phyloP scores from a whole-genome alignment of 129 eudicot species.

The Flaveria brownii region DNA sequence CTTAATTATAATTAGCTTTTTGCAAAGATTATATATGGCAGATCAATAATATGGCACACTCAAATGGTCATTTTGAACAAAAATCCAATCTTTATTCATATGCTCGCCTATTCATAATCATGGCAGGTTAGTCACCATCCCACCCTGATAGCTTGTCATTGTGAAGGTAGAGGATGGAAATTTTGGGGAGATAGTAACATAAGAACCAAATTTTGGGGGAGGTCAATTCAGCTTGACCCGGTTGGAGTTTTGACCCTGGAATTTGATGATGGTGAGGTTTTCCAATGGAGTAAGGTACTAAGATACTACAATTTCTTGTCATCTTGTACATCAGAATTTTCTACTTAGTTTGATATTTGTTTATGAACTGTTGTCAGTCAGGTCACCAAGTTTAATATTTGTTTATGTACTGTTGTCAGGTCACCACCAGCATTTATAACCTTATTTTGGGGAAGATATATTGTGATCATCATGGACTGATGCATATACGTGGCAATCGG shows the following conservation, averaged over 20 bases:
- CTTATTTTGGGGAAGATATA: constrained; percentile 56
- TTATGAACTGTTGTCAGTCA: constrained; percentile 15
- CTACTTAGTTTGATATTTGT: constrained; percentile 9
- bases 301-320: background rate
- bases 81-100: background rate
- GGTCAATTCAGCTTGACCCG: constrained; percentile 63
- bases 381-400: constrained; percentile 41
- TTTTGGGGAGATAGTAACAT: constrained; percentile 56
- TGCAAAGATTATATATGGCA: background rate
- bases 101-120: background rate
- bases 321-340: background rate
- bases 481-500: constrained; percentile 48
- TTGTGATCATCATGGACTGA: constrained; percentile 65
- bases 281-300: constrained; percentile 63
- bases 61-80: background rate
- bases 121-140: constrained; percentile 62
- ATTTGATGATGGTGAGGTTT: constrained; percentile 58
- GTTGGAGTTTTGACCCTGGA: constrained; percentile 57
- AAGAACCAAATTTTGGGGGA: constrained; percentile 57
- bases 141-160: constrained; percentile 53
- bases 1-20: background rate
- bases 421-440: constrained; percentile 55
- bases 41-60: background rate
- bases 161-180: constrained; percentile 64
- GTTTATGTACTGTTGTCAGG: constrained; percentile 34